These are phyloP conservation scores for Dillenia suffruticosa DNA, from an alignment of 164 flowering plant species.

Conservation along the genomic window DNA sequence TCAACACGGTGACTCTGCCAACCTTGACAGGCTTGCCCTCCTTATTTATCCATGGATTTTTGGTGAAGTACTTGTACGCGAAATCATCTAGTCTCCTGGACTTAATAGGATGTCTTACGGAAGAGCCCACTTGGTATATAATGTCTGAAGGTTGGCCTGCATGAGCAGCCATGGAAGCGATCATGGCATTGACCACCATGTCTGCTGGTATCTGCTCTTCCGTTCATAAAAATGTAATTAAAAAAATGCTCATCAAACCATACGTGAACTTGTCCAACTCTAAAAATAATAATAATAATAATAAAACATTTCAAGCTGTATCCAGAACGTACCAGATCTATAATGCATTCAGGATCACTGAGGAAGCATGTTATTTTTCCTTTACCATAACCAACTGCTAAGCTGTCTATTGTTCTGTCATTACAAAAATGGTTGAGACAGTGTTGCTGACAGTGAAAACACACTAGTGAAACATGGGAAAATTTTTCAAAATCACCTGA, in stretches of 20 bases:
- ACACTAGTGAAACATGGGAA: not conserved
- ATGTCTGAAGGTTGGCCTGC: constrained; percentile 21
- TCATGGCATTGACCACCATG: constrained; percentile 77
- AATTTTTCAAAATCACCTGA: constrained; percentile 28
- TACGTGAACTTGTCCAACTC: not conserved
- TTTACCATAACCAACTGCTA: constrained; percentile 54
- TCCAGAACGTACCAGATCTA: constrained; percentile 47
- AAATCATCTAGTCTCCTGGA: constrained; percentile 14
- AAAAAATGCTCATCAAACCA: not conserved
- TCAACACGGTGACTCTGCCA: constrained; percentile 17
- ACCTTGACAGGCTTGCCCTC: constrained; percentile 59
- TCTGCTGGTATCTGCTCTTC: constrained; percentile 76
- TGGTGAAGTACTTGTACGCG: constrained; percentile 35
- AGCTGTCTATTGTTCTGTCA: constrained; percentile 63
- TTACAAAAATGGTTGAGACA: not conserved
- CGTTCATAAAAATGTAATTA: not conserved
- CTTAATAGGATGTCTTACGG: constrained; percentile 38
- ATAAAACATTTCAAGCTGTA: no score
- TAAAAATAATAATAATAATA: no score
- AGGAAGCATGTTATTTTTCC: constrained; percentile 65
- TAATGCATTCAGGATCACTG: constrained; percentile 30
- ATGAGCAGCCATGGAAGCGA: constrained; percentile 53
- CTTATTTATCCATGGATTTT: constrained; percentile 45
- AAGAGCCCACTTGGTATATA: constrained; percentile 69
- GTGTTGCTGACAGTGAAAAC: not conserved